Evolutionary conservation across 768 basidiomycete species (phyloP), one percentile per base, ranked within the genome.

Genomic region (Gyrodon lividus): DNA sequence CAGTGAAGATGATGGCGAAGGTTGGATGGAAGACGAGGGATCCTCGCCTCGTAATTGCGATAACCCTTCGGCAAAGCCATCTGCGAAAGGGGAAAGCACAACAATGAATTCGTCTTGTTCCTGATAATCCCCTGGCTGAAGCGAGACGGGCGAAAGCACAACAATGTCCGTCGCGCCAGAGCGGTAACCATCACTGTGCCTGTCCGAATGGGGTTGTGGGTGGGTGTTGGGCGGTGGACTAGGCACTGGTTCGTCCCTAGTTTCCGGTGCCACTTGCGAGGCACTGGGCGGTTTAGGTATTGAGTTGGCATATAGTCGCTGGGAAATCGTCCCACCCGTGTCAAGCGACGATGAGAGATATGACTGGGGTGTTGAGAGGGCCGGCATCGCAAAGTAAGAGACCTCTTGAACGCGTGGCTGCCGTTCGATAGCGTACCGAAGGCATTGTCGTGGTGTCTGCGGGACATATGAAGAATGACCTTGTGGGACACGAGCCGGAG

Each of bases 301-400:
- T 4, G 42, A 22, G 7, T 42, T 43, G 3, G 49, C 49, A 41
- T 50, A 50, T 16, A 50, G 42, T 17, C 42, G 49, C 34, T 43
- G 49, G 19, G 49, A 31, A 14, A 17, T 43, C 4, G 49, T 26
- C 19, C 14, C 33, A 26, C 16, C 34, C 9, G 41, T n/a, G 9
- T 31, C 31, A 14, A 5, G 24, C 10, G 41, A 24, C 23, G 6
- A 24, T 28, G 41, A n/a, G 9, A 13, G 2, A 6, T n/a, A n/a
- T 23, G 23, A 23, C 26, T 23, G 22, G 26, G 16, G n/a, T 8
- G 13, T 24, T 23, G 20, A 23, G 8, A 23, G 9, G 20, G 20
- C 20, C 5, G 14, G 20, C 8, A n/a, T 2, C 4, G 24, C 12
- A 9, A n/a, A 2, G 3, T 43, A 12, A 24, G 7, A 16, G 22